A percentile compares a stretch with the other conserved stretches of the same genome.
Evolutionary conservation across 2,329 filamentous ascomycete genomes (phyloP).

Genomic region (Paecilomyces fulvus): DNA sequence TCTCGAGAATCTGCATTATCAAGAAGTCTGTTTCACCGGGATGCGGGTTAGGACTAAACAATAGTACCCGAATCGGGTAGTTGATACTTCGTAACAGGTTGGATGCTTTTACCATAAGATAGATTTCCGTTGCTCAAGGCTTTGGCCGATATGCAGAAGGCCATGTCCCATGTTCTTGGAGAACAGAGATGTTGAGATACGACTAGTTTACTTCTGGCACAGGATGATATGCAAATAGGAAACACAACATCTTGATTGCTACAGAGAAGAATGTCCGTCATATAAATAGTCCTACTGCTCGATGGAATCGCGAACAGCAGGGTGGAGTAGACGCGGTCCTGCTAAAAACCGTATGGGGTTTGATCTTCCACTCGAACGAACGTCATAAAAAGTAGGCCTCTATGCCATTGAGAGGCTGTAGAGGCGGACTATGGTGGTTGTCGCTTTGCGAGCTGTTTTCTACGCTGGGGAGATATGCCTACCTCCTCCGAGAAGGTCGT

Average conservation of each 20-base stretch:
- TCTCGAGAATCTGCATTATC: too few species aligned
- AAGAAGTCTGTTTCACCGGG: too few species aligned
- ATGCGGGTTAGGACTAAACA: too few species aligned
- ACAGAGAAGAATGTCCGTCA: constrained; percentile 32
- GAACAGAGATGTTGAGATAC: background rate
- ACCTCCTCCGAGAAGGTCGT: background rate
- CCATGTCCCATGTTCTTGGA: too few species aligned
- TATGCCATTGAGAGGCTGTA: constrained; percentile 25
- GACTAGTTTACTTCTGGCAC: background rate
- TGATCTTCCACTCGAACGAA: constrained; percentile 40
- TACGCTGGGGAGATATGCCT: background rate
- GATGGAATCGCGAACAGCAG: constrained; percentile 31
- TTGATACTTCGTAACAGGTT: too few species aligned
- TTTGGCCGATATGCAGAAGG: too few species aligned
- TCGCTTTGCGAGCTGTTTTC: background rate
- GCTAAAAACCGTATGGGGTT: constrained; percentile 42
- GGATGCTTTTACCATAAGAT: too few species aligned
- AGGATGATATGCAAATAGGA: background rate
- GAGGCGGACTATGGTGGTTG: constrained; percentile 30
- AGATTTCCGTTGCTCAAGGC: too few species aligned
- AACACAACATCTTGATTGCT: background rate
- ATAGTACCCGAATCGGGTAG: too few species aligned
- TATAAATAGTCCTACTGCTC: constrained; percentile 39
- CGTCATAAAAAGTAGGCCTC: constrained; percentile 34
- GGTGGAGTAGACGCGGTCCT: constrained; percentile 44